Base-by-base conservation (phyloP, 2,329 filamentous ascomycete genomes). In the Fusarium sp. region DNA sequence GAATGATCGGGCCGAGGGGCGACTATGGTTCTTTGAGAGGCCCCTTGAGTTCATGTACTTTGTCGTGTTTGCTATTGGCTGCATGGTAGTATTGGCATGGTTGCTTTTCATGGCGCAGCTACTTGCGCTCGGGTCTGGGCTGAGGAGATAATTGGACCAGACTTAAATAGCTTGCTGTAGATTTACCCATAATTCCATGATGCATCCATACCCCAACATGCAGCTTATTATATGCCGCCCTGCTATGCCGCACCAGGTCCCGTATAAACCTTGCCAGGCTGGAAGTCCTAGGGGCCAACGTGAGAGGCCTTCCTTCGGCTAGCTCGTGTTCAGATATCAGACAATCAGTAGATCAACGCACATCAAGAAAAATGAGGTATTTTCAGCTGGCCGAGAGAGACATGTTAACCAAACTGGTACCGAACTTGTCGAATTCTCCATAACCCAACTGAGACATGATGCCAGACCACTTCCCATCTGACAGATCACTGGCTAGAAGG, bases 1-100 rank as follows among this genome's bases (percentile, higher is more conserved):
- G 15, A 75, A 62, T 33, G 57, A 54, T 9, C 52, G 67, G 11
- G 27, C 27, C 4, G 42, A 51, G 25, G 63, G 64, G 1, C 50
- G 10, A 4, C 59, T 56, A 11, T 70, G 64, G 42, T 67, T 49
- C 33, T 68, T 66, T 36, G 48, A 66, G 7, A 51, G 74, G n/a
- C 71, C 74, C 3, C 58, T 76, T 11, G 74, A 76, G 31, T 27
- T 55, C 25, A 66, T 76, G 40, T 75, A 69, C 29, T 58, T 76
- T 39, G 29, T 23, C 3, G 36, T 72, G 6, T 75, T 76, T 50
- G 20, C 66, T 5, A 10, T 74, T 50, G 72, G 67, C 18, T 46
- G 61, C 31, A 15, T 37, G 27, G 5, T 11, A 14, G 31, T 49
- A 18, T 3, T 57, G 10, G 49, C 46, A 42, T 61, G 42, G 21